phyloP scores from a whole-genome alignment of 2,329 filamentous ascomycete species.

The Talaromyces atroroseus region DNA sequence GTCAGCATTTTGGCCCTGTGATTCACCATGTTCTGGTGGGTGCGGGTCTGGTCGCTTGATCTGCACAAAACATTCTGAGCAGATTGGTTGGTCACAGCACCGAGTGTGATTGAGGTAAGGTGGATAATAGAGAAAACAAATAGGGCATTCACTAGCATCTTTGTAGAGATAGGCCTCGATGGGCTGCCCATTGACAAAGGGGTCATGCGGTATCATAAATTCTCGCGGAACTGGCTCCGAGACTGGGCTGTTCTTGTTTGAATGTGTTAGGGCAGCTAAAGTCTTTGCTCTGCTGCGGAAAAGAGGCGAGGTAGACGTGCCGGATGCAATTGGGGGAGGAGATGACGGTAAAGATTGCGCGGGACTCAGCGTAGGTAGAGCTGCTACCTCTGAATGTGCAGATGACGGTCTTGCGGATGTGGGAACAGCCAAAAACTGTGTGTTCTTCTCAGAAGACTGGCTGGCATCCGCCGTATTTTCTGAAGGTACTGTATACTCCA shows the following conservation, averaged over 20 bases:
- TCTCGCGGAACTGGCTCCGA: conserved; percentile 71
- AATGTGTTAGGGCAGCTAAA: conserved; percentile 71
- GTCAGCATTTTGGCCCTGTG: conserved; percentile 34
- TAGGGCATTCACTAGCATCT: conserved; percentile 82
- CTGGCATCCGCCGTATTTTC: conserved; percentile 39
- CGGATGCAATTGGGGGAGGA: conserved; percentile 51
- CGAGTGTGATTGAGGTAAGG: conserved; percentile 89
- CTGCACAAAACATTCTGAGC: conserved; percentile 97
- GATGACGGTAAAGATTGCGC: conserved; percentile 56
- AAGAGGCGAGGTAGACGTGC: conserved; percentile 48
- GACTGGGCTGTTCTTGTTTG: conserved; percentile 67
- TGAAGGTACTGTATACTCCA: conserved; percentile 49
- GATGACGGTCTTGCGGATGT: conserved; percentile 69
- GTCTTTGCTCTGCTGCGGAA: conserved; percentile 86
- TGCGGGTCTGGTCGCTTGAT: conserved; percentile 94
- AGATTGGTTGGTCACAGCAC: conserved; percentile 94
- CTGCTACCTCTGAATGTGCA: conserved; percentile 33
- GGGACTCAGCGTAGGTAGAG: conserved; percentile 1
- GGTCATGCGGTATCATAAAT: conserved; percentile 71
- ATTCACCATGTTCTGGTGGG: conserved; percentile 67
- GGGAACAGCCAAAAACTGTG: conserved; percentile 72
- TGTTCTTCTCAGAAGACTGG: conserved; percentile 52
- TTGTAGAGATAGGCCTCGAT: conserved; percentile 93
- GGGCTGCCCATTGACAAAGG: conserved; percentile 88
- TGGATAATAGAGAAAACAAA: conserved; percentile 94